These are phyloP conservation scores for Desmodesmus armatus DNA, from an alignment of 139 green algal species.

Conservation along the genomic window DNA sequence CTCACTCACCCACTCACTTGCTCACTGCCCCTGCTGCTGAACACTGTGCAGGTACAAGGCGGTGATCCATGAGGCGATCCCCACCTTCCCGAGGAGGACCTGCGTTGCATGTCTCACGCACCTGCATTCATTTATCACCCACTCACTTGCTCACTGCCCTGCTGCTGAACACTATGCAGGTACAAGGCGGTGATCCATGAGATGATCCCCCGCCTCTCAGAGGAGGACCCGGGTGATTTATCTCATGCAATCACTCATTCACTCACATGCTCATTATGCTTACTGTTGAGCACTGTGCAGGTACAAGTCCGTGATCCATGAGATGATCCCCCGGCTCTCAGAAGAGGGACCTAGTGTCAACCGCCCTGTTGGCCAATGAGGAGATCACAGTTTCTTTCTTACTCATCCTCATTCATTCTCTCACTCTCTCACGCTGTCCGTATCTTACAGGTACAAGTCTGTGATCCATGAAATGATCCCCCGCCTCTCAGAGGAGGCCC, in stretches of 20 bases:
- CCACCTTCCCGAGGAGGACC: background rate
- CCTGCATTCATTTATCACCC: background rate
- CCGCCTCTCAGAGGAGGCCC: background rate
- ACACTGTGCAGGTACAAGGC: constrained; percentile 6
- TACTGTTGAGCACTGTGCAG: background rate
- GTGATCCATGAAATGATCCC: constrained; percentile 44
- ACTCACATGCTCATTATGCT: background rate
- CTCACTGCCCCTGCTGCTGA: background rate
- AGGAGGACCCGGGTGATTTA: background rate
- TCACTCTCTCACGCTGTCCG: too few relatives aligned
- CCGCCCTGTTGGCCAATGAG: constrained; percentile 48
- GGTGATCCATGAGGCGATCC: background rate
- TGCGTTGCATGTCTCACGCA: background rate
- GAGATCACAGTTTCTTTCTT: constrained; percentile 22
- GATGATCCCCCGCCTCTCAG: constrained; percentile 27
- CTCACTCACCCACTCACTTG: background rate
- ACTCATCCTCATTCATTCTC: background rate
- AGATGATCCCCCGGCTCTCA: background rate
- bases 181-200: constrained; percentile 33
- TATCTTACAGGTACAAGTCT: constrained; percentile 10
- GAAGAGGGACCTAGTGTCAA: background rate
- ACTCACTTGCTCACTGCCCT: too few relatives aligned
- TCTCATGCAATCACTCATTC: background rate
- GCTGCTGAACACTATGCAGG: too few relatives aligned
- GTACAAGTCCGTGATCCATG: constrained; percentile 8